These are phyloP conservation scores for Sanguinoderma infundibulare DNA, from an alignment of 1,284 basidiomycete genomes.

Conservation along the genomic window DNA sequence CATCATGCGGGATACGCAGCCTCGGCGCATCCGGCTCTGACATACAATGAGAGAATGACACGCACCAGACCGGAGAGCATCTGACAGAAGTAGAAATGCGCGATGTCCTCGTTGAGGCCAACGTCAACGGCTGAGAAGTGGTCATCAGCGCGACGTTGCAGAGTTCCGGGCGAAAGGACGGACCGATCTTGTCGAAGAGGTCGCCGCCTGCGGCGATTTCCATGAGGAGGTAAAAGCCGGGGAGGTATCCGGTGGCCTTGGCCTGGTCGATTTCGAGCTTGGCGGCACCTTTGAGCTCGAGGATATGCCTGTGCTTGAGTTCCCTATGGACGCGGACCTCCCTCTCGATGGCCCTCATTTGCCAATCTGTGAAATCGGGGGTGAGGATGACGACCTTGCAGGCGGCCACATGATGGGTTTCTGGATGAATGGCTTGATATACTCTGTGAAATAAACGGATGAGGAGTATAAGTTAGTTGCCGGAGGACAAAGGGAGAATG, in stretches of 20 bases:
- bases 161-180: background rate
- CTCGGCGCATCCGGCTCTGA: no score
- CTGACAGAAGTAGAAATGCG: constrained; percentile 92
- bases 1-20: no score
- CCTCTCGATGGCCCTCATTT: constrained; percentile 86
- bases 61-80: constrained; percentile 81
- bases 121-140: constrained; percentile 75
- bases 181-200: constrained; percentile 97
- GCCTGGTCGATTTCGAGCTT: constrained; percentile 57
- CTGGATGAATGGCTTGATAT: constrained; percentile 77
- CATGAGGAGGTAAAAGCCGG: constrained; percentile 91
- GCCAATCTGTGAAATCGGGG: constrained; percentile 57
- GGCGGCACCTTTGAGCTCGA: constrained; percentile 84
- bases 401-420: constrained; percentile 73
- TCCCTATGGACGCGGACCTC: constrained; percentile 92
- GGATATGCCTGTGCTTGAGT: constrained; percentile 82
- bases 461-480: no score
- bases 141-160: background rate
- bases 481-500: background rate
- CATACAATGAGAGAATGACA: constrained; percentile 3
- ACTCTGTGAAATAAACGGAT: constrained; percentile 55
- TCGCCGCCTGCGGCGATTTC: constrained; percentile 95
- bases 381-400: constrained; percentile 84
- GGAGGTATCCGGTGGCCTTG: constrained; percentile 31
- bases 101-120: constrained; percentile 86